Conservation (phyloP, 306 rosid species). For the Prunus armeniaca region DNA sequence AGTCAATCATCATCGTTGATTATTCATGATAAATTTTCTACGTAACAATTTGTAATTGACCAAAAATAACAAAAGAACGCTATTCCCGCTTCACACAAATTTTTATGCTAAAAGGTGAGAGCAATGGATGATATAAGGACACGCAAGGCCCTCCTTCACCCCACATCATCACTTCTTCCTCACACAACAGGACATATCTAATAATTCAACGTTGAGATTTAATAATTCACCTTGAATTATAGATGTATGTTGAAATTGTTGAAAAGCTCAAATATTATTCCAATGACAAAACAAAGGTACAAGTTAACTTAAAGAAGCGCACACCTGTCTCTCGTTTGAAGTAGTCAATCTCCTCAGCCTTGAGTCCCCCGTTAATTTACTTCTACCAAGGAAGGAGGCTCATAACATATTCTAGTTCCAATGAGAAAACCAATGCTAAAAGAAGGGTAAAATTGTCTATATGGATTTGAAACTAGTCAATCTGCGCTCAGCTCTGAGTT, state of each 20-base stretch:
- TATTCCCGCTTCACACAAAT: no score
- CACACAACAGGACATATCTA: no score
- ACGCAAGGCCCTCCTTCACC: no score
- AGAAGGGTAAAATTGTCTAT: neutral
- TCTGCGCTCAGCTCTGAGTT: neutral
- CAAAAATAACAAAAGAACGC: fast-evolving
- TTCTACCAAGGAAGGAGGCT: neutral
- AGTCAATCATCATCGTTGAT: fast-evolving
- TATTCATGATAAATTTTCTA: fast-evolving
- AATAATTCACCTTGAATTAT: no score
- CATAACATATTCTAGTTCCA: neutral
- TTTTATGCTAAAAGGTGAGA: no score
- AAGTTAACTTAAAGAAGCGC: neutral
- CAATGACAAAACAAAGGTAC: neutral
- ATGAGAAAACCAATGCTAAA: neutral
- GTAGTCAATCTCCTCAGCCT: neutral
- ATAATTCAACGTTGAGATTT: no score
- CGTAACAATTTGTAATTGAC: fast-evolving
- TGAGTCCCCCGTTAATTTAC: neutral
- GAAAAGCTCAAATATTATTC: neutral
- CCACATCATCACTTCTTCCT: no score
- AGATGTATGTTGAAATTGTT: no score
- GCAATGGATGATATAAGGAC: no score
- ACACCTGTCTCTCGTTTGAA: neutral
- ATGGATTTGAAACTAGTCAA: neutral